Percentiles rank a stretch among this genome's conserved stretches.
Conservation (phyloP, 2,329 filamentous ascomycete species). For the Lachnellula subtilissima region DNA sequence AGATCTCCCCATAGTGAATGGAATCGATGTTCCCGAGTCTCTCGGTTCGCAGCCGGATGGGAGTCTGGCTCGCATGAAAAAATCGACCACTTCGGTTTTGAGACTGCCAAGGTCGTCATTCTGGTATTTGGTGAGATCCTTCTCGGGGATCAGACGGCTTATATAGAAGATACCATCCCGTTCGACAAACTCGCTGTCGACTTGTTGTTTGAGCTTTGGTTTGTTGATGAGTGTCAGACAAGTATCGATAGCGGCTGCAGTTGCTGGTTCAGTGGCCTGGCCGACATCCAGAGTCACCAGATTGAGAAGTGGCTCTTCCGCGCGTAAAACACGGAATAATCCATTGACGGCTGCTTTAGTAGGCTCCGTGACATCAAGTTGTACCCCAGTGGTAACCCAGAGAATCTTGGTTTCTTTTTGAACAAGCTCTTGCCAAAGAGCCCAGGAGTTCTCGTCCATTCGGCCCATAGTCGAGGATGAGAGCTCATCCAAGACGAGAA, state of each 20-base stretch:
- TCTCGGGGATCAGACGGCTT: slow-evolving; percentile 27
- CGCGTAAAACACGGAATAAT: slow-evolving; percentile 28
- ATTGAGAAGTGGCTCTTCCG: slow-evolving; percentile 10
- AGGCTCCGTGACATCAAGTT: slow-evolving; percentile 27
- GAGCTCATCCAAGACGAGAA: slow-evolving; percentile 16
- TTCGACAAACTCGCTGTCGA: slow-evolving; percentile 30
- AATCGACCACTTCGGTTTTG: neutral
- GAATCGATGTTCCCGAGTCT: slow-evolving; percentile 8
- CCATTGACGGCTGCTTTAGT: slow-evolving; percentile 31
- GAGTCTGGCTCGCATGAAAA: slow-evolving; percentile 2
- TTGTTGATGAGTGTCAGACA: slow-evolving; percentile 1
- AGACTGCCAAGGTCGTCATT: slow-evolving; percentile 11
- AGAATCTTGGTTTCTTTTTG: slow-evolving; percentile 20
- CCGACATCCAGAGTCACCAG: slow-evolving; percentile 17
- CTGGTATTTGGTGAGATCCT: slow-evolving; percentile 22
- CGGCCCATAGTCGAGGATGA: slow-evolving; percentile 3
- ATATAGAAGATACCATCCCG: slow-evolving; percentile 26
- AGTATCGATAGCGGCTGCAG: neutral
- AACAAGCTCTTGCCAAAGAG: slow-evolving; percentile 9
- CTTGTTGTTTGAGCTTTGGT: neutral
- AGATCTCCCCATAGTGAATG: slow-evolving; percentile 8
- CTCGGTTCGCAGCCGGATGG: slow-evolving; percentile 4
- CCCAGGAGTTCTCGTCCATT: slow-evolving; percentile 6
- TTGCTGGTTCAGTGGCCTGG: neutral
- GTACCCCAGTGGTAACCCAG: slow-evolving; percentile 33